These are phyloP conservation scores for Dendrobium huoshanense DNA, from an alignment of 106 monocot genomes.

Conservation along the genomic window DNA sequence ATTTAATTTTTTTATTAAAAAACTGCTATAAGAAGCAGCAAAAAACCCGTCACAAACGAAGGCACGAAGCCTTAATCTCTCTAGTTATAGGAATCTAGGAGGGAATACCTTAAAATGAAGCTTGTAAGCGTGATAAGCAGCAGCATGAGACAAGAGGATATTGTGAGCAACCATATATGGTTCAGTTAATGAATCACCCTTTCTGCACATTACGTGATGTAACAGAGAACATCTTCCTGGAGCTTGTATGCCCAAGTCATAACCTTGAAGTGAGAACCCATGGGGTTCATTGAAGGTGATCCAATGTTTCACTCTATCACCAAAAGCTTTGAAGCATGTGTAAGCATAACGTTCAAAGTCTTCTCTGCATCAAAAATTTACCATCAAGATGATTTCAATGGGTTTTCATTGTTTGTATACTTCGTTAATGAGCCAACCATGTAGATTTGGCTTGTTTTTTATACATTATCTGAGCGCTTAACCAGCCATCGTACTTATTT, in stretches of 20 bases:
- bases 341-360: conserved; percentile 53
- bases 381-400: not conserved
- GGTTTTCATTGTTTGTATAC: not conserved
- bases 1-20: too few species aligned
- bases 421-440: not conserved
- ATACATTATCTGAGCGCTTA: conserved; percentile 56
- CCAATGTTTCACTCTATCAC: conserved; percentile 87
- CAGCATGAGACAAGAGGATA: conserved; percentile 69
- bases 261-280: conserved; percentile 50
- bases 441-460: not conserved
- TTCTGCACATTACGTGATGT: conserved; percentile 45
- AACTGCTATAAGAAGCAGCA: too few species aligned
- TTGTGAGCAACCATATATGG: conserved; percentile 77
- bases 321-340: conserved; percentile 65
- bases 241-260: conserved; percentile 65
- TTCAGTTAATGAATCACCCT: conserved; percentile 66
- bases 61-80: not conserved
- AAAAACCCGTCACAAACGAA: too few species aligned
- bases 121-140: conserved; percentile 50
- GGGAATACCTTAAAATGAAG: conserved; percentile 49
- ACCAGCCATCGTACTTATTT: conserved; percentile 68
- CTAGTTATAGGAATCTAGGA: not conserved
- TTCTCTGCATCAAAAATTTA: conserved; percentile 26
- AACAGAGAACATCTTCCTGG: conserved; percentile 72
- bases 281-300: conserved; percentile 82